Conservation (phyloP, 257 asterid species). For the Penstemon newberryi region DNA sequence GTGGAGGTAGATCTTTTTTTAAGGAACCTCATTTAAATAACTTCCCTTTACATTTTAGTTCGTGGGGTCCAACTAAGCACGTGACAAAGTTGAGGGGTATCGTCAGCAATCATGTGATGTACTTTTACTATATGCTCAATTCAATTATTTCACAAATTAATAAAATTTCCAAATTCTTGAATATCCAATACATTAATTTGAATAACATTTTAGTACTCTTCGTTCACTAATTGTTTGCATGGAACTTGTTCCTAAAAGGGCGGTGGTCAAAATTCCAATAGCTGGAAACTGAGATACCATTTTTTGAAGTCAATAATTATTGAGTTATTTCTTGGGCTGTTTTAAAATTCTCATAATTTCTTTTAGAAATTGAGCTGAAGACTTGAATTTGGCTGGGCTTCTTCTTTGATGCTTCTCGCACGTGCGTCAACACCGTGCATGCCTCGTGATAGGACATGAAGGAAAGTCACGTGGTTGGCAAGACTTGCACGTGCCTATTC, state of each 20-base stretch:
- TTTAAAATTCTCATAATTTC: background rate
- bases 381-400: background rate
- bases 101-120: constrained; percentile 81
- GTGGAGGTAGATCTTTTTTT: constrained; percentile 15
- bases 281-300: constrained; percentile 44
- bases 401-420: constrained; percentile 55
- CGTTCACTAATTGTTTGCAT: constrained; percentile 20
- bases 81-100: constrained; percentile 66
- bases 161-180: background rate
- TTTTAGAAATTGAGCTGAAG: background rate
- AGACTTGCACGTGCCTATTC: constrained; percentile 45
- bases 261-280: constrained; percentile 43
- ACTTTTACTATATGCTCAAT: constrained; percentile 29
- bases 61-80: constrained; percentile 79
- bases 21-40: constrained; percentile 19
- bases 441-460: constrained; percentile 63
- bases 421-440: constrained; percentile 49
- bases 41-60: constrained; percentile 27
- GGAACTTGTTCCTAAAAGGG: constrained; percentile 34
- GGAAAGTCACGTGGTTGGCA: constrained; percentile 44
- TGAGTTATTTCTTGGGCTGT: background rate
- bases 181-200: background rate
- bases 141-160: background rate
- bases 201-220: constrained; percentile 9
- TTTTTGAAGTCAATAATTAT: constrained; percentile 18